phyloP scores from a whole-genome alignment of 345 rosid species.

The Gossypium stocksii region DNA sequence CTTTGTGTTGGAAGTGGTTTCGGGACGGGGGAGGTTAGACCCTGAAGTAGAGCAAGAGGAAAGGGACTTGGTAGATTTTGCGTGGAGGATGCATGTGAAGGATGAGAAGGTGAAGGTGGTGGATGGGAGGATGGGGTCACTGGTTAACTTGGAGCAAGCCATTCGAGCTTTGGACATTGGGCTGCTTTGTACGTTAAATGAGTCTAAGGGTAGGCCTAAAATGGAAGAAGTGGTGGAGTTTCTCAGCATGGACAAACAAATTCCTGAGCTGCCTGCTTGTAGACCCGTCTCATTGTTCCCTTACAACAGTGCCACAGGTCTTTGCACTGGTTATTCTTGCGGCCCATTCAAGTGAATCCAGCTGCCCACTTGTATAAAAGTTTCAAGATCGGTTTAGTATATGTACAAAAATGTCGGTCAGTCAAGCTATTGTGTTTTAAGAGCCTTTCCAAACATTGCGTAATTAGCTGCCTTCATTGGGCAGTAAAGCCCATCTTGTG shows the following conservation, averaged over 20 bases:
- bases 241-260: constrained; percentile 24
- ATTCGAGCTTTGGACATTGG: constrained; percentile 36
- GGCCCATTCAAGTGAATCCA: constrained; percentile 32
- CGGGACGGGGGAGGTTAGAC: constrained; percentile 38
- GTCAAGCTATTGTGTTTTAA: no score
- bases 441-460: no score
- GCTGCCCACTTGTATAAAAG: background rate
- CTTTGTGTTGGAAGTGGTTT: constrained; percentile 42
- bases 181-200: constrained; percentile 40
- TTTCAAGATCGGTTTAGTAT: background rate
- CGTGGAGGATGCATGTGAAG: constrained; percentile 46
- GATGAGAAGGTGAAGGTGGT: constrained; percentile 34
- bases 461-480: no score
- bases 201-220: constrained; percentile 40
- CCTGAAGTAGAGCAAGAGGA: constrained; percentile 21
- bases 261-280: constrained; percentile 32
- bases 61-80: constrained; percentile 42
- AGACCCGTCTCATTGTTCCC: constrained; percentile 43
- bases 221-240: constrained; percentile 36
- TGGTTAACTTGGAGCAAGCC: constrained; percentile 39
- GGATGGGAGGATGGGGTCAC: constrained; percentile 47
- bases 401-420: no score
- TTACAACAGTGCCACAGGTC: constrained; percentile 37
- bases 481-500: no score
- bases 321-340: constrained; percentile 38